Base-by-base conservation (phyloP, 2,329 filamentous ascomycete species). In the Scedosporium dehoogii region DNA sequence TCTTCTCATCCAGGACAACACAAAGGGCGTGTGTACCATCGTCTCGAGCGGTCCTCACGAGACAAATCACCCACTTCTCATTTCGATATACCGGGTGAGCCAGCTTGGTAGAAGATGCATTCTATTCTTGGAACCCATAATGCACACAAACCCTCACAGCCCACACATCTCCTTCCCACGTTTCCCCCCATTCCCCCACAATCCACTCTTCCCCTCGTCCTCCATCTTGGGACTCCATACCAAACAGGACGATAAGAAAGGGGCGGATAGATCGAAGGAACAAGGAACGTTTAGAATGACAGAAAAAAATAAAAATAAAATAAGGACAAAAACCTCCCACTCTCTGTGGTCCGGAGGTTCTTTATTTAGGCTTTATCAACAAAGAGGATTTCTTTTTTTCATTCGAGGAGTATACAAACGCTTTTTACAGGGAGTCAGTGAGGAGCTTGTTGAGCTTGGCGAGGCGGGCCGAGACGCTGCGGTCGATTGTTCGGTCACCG, bases 401-500 rank as follows among this genome's bases (percentile, higher is more conserved):
- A 12, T 21, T n/a, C n/a, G n/a, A 53, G 23, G n/a, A 53, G 48
- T 53, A 53, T 53, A 53, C 48, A 53, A 53, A 21, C n/a, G 48
- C 48, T 53, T 53, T 92, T 90, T 96, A 99, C 90, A 99, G 83
- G 78, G 89, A 85, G 80, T 99, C 94, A 70, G 85, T 92, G 75
- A 99, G 89, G 76, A 96, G 88, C 89, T 97, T 99, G 91, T 99
- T 99, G 86, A 99, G 91, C 87, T 92, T 96, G 76, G 90, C 85
- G 78, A 99, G 89, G 85, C 93, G 96, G 76, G 90, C 83, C 59
- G 93, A 93, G 73, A 99, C 92, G 79, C 89, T 94, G 70, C 97
- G 89, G 80, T 99, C 94, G 74, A 99, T 96, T 76, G 93, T 97
- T 74, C 93, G 90, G 84, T 97, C 93, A 73, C 92, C 93, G 70